Evolutionary conservation across 2,329 filamentous ascomycete species (phyloP), one percentile per base, ranked within the genome.

Genomic region (Trichoderma afroharzianum): DNA sequence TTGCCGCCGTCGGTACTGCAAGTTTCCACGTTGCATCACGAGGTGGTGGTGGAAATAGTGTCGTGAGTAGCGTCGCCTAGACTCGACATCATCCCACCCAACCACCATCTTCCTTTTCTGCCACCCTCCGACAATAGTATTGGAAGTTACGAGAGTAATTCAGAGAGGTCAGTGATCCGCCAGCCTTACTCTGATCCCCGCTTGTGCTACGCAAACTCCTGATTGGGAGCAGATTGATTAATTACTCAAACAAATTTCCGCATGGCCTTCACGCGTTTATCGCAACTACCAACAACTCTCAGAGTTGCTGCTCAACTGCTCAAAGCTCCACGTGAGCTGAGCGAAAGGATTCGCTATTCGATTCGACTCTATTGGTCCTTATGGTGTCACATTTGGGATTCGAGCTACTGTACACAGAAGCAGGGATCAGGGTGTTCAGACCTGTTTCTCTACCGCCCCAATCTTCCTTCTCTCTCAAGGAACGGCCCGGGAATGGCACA

Each of bases 401-500:
- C 11, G 24, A 62, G 67, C 58, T 30, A 47, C 26, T 59, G 24
- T 21, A 33, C 33, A 50, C 33, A n/a, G 6, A 36, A 50, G 43
- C 43, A 62, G 47, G 67, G 57, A 39, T 68, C 32, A 68, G 15
- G 33, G 50, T 28, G 11, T 28, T 30, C 8, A 50, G 28, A 33
- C 53, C 26, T 43, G 33, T 47, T 33, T 59, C n/a, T n/a, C 61
- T 69, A 69, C 57, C 36, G 67, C 57, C 39, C 21, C 18, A 33
- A 12, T 53, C 57, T 62, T 50, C 68, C 24, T 57, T 57, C 47
- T 24, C 55, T 61, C 47, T n/a, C 59, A 63, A 57, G 68, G 67
- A 26, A 69, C 67, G 67, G 67, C 39, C 57, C 67, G 67, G 67
- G 39, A 7, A 50, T 24, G 28, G 39, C 57, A 69, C 67, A 69